phyloP scores from a whole-genome alignment of 768 basidiomycete genomes.

The Collybia sordida region DNA sequence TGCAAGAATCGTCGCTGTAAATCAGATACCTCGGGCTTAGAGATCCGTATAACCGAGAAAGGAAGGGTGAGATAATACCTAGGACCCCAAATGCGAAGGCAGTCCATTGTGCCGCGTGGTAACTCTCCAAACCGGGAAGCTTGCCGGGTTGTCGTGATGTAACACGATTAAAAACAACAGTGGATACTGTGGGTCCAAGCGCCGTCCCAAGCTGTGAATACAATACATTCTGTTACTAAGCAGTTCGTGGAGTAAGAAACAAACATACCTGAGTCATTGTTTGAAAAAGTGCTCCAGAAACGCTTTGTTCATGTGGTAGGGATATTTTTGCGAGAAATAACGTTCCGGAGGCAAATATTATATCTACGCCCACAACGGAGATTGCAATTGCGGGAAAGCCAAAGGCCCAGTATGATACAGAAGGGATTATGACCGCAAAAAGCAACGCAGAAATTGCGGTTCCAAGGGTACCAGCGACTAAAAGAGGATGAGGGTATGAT shows the following conservation, averaged over 20 bases:
- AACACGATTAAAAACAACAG: constrained; percentile 65
- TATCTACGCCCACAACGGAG: constrained; percentile 75
- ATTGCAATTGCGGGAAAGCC: constrained; percentile 68
- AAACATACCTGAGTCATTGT: constrained; percentile 65
- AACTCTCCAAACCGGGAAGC: constrained; percentile 39
- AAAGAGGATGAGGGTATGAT: background rate
- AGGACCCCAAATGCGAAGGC: constrained; percentile 58
- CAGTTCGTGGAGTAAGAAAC: constrained; percentile 3
- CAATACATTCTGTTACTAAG: no score
- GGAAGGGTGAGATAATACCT: constrained; percentile 30
- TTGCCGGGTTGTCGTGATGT: constrained; percentile 23
- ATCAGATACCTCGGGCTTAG: background rate
- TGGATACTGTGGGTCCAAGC: constrained; percentile 68
- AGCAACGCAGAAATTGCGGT: constrained; percentile 60
- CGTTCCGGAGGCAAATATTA: constrained; percentile 71
- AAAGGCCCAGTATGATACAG: constrained; percentile 67
- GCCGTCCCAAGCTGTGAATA: constrained; percentile 57
- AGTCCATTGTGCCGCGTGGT: constrained; percentile 68
- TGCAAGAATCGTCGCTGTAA: constrained; percentile 10
- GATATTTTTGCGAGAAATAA: constrained; percentile 72
- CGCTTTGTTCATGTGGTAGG: constrained; percentile 67
- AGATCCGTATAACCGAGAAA: background rate
- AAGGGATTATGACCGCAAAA: constrained; percentile 64
- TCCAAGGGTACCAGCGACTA: constrained; percentile 49
- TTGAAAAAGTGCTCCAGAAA: constrained; percentile 75